These are phyloP conservation scores for Entonaema liquescens DNA, from an alignment of 495 filamentous ascomycete species.

Conservation along the genomic window DNA sequence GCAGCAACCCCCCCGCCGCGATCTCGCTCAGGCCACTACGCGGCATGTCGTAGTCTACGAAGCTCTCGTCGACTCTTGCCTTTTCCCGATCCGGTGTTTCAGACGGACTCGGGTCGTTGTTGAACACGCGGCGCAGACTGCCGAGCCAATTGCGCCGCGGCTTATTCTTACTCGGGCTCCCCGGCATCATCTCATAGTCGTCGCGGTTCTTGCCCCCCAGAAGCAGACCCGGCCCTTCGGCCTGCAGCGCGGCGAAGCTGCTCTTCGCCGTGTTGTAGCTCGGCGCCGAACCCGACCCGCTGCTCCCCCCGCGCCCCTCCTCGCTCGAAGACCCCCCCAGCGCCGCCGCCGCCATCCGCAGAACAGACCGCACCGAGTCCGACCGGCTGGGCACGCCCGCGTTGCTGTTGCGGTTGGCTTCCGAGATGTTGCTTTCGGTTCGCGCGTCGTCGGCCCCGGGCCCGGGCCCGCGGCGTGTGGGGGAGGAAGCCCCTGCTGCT, in stretches of 20 bases:
- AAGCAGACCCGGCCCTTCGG: constrained; percentile 72
- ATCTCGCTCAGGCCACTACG: constrained; percentile 44
- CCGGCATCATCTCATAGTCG: constrained; percentile 45
- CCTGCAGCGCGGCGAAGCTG: constrained; percentile 67
- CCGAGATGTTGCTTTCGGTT: constrained; percentile 53
- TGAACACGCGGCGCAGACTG: constrained; percentile 57
- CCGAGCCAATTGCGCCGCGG: constrained; percentile 58
- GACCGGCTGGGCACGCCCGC: constrained; percentile 46
- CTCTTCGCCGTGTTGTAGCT: constrained; percentile 75
- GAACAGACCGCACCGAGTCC: constrained; percentile 39
- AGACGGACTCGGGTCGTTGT: constrained; percentile 18
- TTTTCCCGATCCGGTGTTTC: constrained; percentile 33
- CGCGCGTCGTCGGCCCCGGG: constrained; percentile 37
- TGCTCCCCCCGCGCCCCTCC: constrained; percentile 45
- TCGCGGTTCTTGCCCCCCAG: constrained; percentile 37
- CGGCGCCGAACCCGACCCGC: constrained; percentile 56
- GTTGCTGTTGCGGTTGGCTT: constrained; percentile 48
- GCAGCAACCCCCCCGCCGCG: constrained; percentile 44
- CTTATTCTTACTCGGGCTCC: constrained; percentile 59
- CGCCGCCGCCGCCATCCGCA: constrained; percentile 38
- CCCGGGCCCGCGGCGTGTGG: background rate
- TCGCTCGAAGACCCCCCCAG: constrained; percentile 28
- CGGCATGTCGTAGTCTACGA: constrained; percentile 45
- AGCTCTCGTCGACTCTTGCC: constrained; percentile 31
- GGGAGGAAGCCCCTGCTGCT: too few relatives aligned